Evolutionary conservation across 805 yeast genomes (phyloP), one percentile per base, ranked within the genome.

Genomic region (Cyberlindnera nakhonratchasimensis): DNA sequence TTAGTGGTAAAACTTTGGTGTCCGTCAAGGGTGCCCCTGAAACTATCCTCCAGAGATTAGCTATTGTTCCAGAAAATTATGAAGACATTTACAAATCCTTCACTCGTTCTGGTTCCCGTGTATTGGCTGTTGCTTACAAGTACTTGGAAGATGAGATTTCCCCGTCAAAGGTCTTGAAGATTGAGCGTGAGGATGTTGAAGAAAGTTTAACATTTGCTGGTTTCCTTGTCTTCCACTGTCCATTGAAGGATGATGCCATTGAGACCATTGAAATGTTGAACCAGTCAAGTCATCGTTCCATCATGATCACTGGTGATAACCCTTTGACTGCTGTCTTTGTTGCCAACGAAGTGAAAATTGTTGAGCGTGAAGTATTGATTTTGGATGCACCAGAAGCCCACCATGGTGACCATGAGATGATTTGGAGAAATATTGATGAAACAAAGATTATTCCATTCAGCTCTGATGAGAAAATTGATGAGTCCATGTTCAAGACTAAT

Each of bases 11-110:
- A 49, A 67, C 79, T 43, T 72, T 88, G 51, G 93, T 89, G 34
- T 82, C 96, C 51, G 95, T 82, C 33, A 93, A 93, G 67, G 99
- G 99, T 73, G 99, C 99, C 1, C 99, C 99, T 5, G 99, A 93
- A 67, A 93, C 97, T 16, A 80, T 93, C 54, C 80, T 82, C 61
- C 74, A 71, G 44, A 87, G 93, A 86, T 67, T 93, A 48, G 54
- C 63, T 33, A 70, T 69, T 34, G 79, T 85, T 43, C 97, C 98
- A 17, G 76, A 67, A 23, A 72, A 79, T 53, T 93, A 91, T 60
- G 97, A 91, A 62, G 86, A 79, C 19, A 78, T 82, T 26, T 93
- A 79, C 68, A 90, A 90, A 65, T 80, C 88, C 11, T 93, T 86
- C 61, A 93, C 98, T 16, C 85, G 96, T 68, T 73, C 95, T 35